A percentile compares a stretch with the other conserved stretches of the same genome.
These are phyloP conservation scores for Amesomyces nigricolor DNA, from an alignment of 2,329 filamentous ascomycete genomes.

Conservation along the genomic window DNA sequence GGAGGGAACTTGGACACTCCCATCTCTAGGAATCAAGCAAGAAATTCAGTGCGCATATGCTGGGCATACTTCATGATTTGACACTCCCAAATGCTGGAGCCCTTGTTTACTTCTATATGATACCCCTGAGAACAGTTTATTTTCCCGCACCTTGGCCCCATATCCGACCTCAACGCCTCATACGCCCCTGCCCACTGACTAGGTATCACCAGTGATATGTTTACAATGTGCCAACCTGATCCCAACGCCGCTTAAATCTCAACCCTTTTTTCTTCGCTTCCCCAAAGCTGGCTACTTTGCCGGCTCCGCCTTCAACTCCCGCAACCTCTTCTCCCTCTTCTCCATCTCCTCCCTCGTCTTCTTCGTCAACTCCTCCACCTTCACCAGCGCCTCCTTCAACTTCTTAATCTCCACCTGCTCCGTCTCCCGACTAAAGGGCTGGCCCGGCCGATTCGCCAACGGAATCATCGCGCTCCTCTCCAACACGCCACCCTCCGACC, in stretches of 20 bases:
- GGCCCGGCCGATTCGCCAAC: conserved; percentile 56
- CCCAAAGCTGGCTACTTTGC: too few species aligned
- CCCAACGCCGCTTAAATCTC: not conserved
- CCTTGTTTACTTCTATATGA: not conserved
- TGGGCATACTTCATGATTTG: too few species aligned
- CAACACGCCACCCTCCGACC: conserved; percentile 48
- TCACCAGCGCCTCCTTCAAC: conserved; percentile 57
- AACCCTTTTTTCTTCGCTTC: too few species aligned
- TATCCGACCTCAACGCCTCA: conserved; percentile 1
- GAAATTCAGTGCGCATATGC: not conserved
- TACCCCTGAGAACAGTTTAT: not conserved
- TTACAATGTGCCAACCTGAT: not conserved
- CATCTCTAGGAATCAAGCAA: conserved; percentile 20
- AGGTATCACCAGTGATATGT: too few species aligned
- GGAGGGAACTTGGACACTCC: conserved; percentile 15
- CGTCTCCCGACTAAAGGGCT: conserved; percentile 68
- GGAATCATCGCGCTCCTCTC: conserved; percentile 73
- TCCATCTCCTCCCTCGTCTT: conserved; percentile 56
- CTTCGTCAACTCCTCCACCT: conserved; percentile 56
- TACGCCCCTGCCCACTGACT: not conserved
- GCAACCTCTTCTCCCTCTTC: conserved; percentile 57
- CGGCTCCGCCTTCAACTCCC: conserved; percentile 52
- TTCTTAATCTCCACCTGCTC: conserved; percentile 59
- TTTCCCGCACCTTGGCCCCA: not conserved
- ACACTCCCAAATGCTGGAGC: too few species aligned